Base-by-base conservation (phyloP, 768 basidiomycete species). In the Tubosaeta brunneosetosa region DNA sequence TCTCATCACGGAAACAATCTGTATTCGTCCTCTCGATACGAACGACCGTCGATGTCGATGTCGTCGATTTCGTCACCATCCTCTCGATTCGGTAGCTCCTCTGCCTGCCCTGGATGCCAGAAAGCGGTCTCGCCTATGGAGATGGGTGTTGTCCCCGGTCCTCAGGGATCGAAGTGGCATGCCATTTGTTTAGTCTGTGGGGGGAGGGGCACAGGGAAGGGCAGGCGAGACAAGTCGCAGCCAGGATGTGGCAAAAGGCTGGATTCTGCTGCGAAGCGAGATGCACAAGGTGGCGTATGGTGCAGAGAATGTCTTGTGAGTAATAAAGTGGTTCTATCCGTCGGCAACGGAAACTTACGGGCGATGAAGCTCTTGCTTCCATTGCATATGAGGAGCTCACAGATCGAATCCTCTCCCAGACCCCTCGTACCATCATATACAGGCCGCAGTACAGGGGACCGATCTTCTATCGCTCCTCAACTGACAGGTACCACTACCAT, bases 161-260 rank as follows among this genome's bases (percentile, higher is more conserved):
- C 91, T 22, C 85, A 88, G 54, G 86, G 86, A 33, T 84, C 85
- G 31, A 79, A 80, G 56, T 93, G 91, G 91, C 91, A 93, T 66
- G 74, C 78, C 7, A 63, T 76, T 36, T 93, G 91, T 66, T 75
- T 93, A 45, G 77, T 90, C 6, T 93, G 91, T 61, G 91, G 91
- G 1, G 91, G 91, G 1, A 88, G 82, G 66, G 69, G 71, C 8
- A 59, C 61, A 11, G 66, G 69, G 34, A 68, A 49, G 61, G 74
- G 71, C 69, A 78, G 59, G 71, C 76, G 66, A 58, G 80, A 79
- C 55, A 79, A 77, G 44, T 80, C 75, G 19, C 78, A 79, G 55
- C 83, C 88, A 9, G 90, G 90, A 9, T 93, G 91, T 59, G 86
- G 88, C 10, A 93, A 93, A 73, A 82, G 77, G 57, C 68, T 92